Evolutionary conservation across 306 rosid genomes (phyloP).

Genomic region (Sphenostylis stenocarpa): DNA sequence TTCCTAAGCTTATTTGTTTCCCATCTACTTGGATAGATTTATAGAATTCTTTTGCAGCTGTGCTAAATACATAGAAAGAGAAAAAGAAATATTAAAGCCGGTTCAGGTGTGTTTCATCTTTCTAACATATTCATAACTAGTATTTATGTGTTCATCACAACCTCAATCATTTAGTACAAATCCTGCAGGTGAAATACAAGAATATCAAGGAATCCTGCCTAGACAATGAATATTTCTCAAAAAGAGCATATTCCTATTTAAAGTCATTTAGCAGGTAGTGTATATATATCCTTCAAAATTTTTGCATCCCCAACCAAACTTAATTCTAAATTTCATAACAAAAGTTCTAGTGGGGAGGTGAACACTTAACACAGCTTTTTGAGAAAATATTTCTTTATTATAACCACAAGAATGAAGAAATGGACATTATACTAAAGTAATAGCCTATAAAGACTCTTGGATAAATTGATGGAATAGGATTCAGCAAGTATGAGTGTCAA

Average conservation of each 20-base stretch:
- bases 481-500: slow-evolving; percentile 2
- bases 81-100: background rate
- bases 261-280: background rate
- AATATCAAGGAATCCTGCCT: background rate
- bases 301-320: slow-evolving; percentile 3
- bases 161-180: background rate
- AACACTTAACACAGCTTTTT: background rate
- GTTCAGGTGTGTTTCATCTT: slow-evolving; percentile 8
- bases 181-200: background rate
- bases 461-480: background rate
- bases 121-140: slow-evolving; percentile 10
- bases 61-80: background rate
- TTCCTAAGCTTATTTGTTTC: background rate
- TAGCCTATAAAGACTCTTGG: background rate
- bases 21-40: slow-evolving; percentile 7
- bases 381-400: background rate
- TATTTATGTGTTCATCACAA: background rate
- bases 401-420: slow-evolving; percentile 7
- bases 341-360: background rate
- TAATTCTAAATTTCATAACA: background rate
- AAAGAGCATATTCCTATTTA: background rate
- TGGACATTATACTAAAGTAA: background rate
- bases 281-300: background rate
- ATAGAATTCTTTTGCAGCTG: background rate
- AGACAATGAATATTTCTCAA: slow-evolving; percentile 8